Conservation (phyloP, 1,139 yeast genomes). For the Nakaseomyces bracarensis region DNA sequence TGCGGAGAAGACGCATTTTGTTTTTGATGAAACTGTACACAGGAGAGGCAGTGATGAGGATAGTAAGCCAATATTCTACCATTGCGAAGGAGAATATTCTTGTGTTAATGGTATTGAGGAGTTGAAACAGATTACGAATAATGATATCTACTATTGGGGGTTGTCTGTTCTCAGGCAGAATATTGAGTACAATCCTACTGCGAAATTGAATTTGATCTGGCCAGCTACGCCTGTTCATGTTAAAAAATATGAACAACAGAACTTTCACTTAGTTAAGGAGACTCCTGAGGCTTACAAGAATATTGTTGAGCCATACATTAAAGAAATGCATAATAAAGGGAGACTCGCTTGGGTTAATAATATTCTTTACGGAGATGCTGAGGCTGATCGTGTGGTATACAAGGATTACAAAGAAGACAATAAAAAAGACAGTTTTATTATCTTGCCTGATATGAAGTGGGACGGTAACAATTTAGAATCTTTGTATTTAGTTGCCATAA, state of each 20-base stretch:
- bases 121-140: slow-evolving; percentile 46
- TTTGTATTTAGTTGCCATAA: slow-evolving; percentile 71
- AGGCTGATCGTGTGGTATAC: slow-evolving; percentile 58
- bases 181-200: slow-evolving; percentile 45
- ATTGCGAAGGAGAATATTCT: slow-evolving; percentile 27
- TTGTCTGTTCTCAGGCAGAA: slow-evolving; percentile 44
- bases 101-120: slow-evolving; percentile 33
- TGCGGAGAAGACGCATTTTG: slow-evolving; percentile 65
- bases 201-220: slow-evolving; percentile 68
- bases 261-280: slow-evolving; percentile 55
- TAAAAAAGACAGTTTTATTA: slow-evolving; percentile 46
- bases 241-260: slow-evolving; percentile 57
- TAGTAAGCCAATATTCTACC: slow-evolving; percentile 22
- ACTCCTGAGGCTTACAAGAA: slow-evolving; percentile 66
- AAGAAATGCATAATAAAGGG: slow-evolving; percentile 59
- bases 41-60: slow-evolving; percentile 20
- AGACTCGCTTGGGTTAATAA: slow-evolving; percentile 86
- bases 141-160: slow-evolving; percentile 85
- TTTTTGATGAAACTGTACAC: slow-evolving; percentile 22
- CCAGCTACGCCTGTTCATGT: slow-evolving; percentile 91
- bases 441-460: slow-evolving; percentile 90
- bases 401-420: slow-evolving; percentile 34
- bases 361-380: slow-evolving; percentile 74
- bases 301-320: slow-evolving; percentile 67
- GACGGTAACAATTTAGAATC: slow-evolving; percentile 63